Conservation (phyloP, 768 basidiomycete species). For the Mycena galericulata region DNA sequence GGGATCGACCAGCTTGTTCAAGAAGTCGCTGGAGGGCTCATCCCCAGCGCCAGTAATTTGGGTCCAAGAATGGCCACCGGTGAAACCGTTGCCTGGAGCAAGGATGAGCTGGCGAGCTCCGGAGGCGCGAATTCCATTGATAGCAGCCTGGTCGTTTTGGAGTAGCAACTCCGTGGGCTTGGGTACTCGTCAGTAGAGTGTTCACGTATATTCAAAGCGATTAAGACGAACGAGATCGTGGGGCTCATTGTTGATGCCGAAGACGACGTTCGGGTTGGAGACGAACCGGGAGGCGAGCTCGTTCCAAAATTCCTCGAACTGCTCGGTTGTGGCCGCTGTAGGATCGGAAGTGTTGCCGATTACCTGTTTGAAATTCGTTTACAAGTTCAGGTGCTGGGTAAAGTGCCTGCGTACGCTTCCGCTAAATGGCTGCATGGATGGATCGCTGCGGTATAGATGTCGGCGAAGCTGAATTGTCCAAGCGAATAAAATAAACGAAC, state of each 20-base stretch:
- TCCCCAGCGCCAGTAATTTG: constrained; percentile 49
- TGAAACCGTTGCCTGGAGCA: constrained; percentile 60
- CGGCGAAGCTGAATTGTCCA: background rate
- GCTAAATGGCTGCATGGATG: constrained; percentile 55
- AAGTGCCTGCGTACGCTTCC: constrained; percentile 50
- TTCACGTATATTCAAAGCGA: too few relatives aligned
- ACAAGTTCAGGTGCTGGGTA: background rate
- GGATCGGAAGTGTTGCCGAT: constrained; percentile 59
- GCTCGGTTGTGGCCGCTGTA: constrained; percentile 56
- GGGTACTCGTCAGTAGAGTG: background rate
- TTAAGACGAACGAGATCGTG: constrained; percentile 52
- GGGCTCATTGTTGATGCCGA: constrained; percentile 62
- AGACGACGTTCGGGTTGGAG: constrained; percentile 56
- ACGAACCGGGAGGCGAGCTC: constrained; percentile 56
- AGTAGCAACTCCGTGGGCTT: constrained; percentile 57
- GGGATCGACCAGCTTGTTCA: constrained; percentile 56
- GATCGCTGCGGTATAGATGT: constrained; percentile 46
- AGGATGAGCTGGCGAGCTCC: constrained; percentile 58
- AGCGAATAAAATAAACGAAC: constrained; percentile 38
- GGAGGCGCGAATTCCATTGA: constrained; percentile 54
- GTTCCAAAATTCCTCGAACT: constrained; percentile 57
- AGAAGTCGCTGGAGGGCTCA: constrained; percentile 55
- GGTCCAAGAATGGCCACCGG: constrained; percentile 59
- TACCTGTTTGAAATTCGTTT: constrained; percentile 44
- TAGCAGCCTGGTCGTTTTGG: constrained; percentile 57